Evolutionary conservation across 2,329 filamentous ascomycete species (phyloP), one percentile per base, ranked within the genome.

Genomic region (Fusarium sp.): DNA sequence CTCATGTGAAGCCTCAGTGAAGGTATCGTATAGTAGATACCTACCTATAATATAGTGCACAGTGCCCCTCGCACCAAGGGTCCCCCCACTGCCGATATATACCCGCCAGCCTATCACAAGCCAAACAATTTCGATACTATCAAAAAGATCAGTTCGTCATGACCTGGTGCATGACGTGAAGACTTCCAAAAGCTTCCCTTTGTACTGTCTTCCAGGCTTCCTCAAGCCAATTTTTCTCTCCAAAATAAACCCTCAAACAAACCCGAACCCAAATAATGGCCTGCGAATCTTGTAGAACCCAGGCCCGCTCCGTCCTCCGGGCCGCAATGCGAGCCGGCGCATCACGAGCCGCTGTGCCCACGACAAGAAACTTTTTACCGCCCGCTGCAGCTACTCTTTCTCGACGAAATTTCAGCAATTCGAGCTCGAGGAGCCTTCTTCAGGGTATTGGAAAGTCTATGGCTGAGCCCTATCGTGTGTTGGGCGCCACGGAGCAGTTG

Each of bases 401-500:
- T 73, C 57, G 65, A 64, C 79, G 84, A 46, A 70, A 71, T 27
- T 83, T 86, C 62, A 78, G 78, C 73, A 79, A 67, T 66, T 80
- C 83, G 25, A 63, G 75, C 18, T 60, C 72, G 18, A 76, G 77
- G 47, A 75, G 69, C 5, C 73, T 81, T 3, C 72, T 84, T 22
- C 77, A 78, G 51, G 77, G 78, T 8, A 67, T 84, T 11, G 75
- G 78, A 10, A 75, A 75, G 24, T 73, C 74, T 18, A 66, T 83
- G 27, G 69, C 76, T 34, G 79, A 85, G 63, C 81, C 83, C 15
- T 98, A 98, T 79, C 88, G 92, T 58, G 92, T 94, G 34, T 92
- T 96, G 77, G 91, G 90, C 64, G 89, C 90, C 53, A 96, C 94
- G 27, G 91, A 97, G 82, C 84, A 87, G 62, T 84, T 98, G 62